Conservation (phyloP, 495 filamentous ascomycete species). For the Oleoguttula mirabilis region DNA sequence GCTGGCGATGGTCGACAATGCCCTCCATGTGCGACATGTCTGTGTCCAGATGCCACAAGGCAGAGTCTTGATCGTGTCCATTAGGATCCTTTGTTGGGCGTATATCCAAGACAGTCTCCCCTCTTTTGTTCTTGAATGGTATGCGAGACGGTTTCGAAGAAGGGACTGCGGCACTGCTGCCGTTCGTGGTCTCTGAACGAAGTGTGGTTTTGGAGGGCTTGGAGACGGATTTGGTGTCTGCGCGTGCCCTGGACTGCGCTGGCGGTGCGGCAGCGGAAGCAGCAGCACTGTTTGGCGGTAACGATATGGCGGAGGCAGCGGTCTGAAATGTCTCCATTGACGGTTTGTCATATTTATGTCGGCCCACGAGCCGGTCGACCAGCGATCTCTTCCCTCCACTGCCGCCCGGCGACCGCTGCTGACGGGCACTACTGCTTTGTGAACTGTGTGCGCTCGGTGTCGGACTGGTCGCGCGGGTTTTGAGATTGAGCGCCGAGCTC, state of each 20-base stretch:
- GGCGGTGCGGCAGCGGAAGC: neutral
- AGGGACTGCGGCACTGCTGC: neutral
- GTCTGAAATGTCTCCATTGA: constrained; percentile 16
- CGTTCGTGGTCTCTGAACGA: constrained; percentile 4
- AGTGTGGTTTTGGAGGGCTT: constrained; percentile 9
- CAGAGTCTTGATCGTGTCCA: constrained; percentile 13
- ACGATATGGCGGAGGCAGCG: constrained; percentile 11
- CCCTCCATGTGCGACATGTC: constrained; percentile 74
- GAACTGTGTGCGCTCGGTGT: constrained; percentile 45
- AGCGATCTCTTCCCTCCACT: constrained; percentile 49
- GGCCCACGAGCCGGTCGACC: constrained; percentile 50
- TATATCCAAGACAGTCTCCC: constrained; percentile 11
- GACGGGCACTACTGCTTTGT: constrained; percentile 25
- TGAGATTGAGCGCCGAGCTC: constrained; percentile 38
- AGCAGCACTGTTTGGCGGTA: constrained; percentile 1
- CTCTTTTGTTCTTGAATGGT: constrained; percentile 18
- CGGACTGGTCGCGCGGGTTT: constrained; percentile 57
- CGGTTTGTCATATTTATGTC: constrained; percentile 50
- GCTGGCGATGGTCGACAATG: constrained; percentile 53
- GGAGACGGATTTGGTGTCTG: constrained; percentile 15
- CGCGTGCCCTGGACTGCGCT: constrained; percentile 10
- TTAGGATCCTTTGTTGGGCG: constrained; percentile 26
- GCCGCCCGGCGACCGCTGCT: constrained; percentile 21
- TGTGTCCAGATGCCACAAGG: constrained; percentile 64
- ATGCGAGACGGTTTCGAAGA: constrained; percentile 15